These are phyloP conservation scores for Debaryomyces nepalensis DNA, from an alignment of 1,139 yeast genomes.

Conservation along the genomic window DNA sequence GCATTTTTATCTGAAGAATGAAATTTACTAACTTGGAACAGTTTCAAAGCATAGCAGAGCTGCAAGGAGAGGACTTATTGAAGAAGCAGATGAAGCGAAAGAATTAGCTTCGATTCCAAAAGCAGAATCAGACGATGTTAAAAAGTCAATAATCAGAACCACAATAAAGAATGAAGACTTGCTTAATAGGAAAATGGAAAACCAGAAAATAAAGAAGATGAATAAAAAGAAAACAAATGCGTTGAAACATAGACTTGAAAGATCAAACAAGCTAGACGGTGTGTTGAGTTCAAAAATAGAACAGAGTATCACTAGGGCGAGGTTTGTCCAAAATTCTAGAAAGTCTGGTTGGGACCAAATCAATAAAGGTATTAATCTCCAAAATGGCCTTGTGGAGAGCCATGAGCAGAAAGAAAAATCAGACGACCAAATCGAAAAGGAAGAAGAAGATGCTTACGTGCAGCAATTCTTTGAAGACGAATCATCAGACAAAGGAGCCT, in stretches of 20 bases:
- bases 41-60: conserved; percentile 77
- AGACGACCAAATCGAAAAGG: conserved; percentile 29
- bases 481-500: conserved; percentile 26
- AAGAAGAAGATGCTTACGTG: conserved; percentile 44
- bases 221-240: conserved; percentile 40
- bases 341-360: conserved; percentile 77
- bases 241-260: conserved; percentile 47
- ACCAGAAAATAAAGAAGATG: conserved; percentile 40
- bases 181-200: conserved; percentile 58
- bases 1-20: conserved; percentile 1
- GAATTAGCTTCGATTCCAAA: conserved; percentile 58
- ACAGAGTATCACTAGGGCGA: conserved; percentile 66
- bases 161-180: conserved; percentile 70
- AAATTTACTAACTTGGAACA: conserved; percentile 26
- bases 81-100: conserved; percentile 49
- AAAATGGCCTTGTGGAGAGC: conserved; percentile 20
- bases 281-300: conserved; percentile 63
- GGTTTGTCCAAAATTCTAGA: conserved; percentile 61
- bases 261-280: conserved; percentile 58
- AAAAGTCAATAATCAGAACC: conserved; percentile 68
- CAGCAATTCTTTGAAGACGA: conserved; percentile 37
- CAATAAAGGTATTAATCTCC: conserved; percentile 50
- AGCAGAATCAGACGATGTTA: conserved; percentile 58
- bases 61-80: conserved; percentile 66
- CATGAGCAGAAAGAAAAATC: conserved; percentile 18